Evolutionary conservation across 495 filamentous ascomycete genomes (phyloP).

Genomic region (Friedmanniomyces endolithicus): DNA sequence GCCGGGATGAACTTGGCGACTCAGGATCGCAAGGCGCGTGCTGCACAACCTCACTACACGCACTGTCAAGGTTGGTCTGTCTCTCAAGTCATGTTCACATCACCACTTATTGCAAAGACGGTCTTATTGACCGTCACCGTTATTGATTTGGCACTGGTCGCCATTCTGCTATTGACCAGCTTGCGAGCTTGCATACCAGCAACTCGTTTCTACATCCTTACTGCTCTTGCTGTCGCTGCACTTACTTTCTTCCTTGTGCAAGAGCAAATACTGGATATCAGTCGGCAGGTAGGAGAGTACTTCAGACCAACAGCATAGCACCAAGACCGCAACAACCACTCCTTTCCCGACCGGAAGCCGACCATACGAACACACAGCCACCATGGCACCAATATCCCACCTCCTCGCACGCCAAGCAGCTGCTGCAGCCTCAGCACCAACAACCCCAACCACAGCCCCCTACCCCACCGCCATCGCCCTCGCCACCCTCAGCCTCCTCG

Average conservation of each 20-base stretch:
- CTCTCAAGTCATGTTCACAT: neutral
- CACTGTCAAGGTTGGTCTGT: neutral
- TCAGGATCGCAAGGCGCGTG: neutral
- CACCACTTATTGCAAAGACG: conserved; percentile 1
- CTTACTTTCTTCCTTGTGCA: neutral
- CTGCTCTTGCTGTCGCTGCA: neutral
- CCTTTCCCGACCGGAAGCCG: neutral
- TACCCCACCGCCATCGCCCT: conserved; percentile 24
- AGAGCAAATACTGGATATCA: no score
- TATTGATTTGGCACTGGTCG: conserved; percentile 3
- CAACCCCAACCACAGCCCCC: neutral
- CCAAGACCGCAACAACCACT: neutral
- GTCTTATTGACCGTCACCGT: conserved; percentile 12
- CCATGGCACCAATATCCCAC: conserved; percentile 4
- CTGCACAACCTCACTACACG: neutral
- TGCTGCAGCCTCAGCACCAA: neutral
- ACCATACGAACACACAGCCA: neutral
- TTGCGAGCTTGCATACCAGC: neutral
- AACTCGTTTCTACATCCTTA: neutral
- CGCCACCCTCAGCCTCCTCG: conserved; percentile 42
- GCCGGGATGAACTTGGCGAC: neutral
- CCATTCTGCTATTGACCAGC: conserved; percentile 5
- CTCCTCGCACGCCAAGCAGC: neutral
- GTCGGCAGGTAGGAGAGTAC: neutral
- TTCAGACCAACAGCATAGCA: neutral